Evolutionary conservation across 1,284 basidiomycete species (phyloP).

Genomic region (Boletus semigastroideus): DNA sequence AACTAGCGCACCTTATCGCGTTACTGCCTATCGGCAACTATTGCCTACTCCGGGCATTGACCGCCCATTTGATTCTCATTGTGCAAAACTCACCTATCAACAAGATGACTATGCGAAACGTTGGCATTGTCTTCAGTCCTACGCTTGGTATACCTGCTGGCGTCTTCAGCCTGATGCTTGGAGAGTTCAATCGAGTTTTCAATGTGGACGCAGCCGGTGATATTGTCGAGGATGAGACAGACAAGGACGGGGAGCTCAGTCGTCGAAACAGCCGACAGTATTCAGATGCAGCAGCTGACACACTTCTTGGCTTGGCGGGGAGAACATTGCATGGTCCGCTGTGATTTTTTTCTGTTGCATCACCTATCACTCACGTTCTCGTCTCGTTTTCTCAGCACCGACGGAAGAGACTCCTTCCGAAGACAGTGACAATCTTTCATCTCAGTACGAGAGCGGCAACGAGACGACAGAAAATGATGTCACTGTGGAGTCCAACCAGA

Average conservation of each 20-base stretch:
- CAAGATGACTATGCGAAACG: constrained; percentile 99
- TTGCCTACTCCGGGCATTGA: constrained; percentile 87
- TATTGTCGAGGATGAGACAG: constrained; percentile 33
- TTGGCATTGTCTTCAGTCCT: constrained; percentile 97
- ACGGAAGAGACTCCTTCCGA: constrained; percentile 64
- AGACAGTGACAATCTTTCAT: constrained; percentile 64
- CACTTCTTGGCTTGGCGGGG: constrained; percentile 70
- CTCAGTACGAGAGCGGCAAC: constrained; percentile 68
- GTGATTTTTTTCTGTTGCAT: constrained; percentile 9
- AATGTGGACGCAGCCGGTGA: constrained; percentile 60
- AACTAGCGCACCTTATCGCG: constrained; percentile 84
- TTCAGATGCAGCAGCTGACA: constrained; percentile 74
- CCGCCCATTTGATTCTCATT: constrained; percentile 94
- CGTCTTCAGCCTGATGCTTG: constrained; percentile 90
- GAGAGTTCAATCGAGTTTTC: constrained; percentile 88
- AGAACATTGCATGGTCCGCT: constrained; percentile 60
- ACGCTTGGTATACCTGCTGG: constrained; percentile 94
- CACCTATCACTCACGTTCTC: constrained; percentile 8
- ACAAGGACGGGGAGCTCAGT: constrained; percentile 41
- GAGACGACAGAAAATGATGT: constrained; percentile 65
- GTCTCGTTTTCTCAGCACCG: constrained; percentile 35
- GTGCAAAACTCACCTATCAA: constrained; percentile 88
- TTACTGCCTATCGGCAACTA: constrained; percentile 92
- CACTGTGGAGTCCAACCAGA: constrained; percentile 48
- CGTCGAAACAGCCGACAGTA: constrained; percentile 79